Percentiles rank a stretch among this genome's conserved stretches.
phyloP scores from a whole-genome alignment of 164 flowering plant genomes.

The Magnolia sinica region DNA sequence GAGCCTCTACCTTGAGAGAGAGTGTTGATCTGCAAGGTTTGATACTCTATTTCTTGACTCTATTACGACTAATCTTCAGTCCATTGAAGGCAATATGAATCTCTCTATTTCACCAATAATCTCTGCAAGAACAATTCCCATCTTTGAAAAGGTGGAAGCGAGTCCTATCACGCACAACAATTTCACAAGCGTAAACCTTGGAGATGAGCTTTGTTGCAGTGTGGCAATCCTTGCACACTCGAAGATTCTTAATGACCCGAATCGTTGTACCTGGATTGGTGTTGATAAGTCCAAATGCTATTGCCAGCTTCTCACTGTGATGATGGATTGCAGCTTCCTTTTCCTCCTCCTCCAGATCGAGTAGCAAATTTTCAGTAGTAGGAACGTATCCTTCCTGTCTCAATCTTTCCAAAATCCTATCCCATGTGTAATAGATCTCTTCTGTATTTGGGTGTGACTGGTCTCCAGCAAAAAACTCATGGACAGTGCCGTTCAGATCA shows the following conservation, averaged over 20 bases:
- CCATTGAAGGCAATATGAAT: background rate
- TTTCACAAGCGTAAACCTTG: conserved; percentile 28
- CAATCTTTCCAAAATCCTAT: conserved; percentile 23
- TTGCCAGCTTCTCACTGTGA: conserved; percentile 37
- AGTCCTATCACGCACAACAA: conserved; percentile 34
- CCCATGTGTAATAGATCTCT: conserved; percentile 25
- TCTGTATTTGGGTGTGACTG: conserved; percentile 25
- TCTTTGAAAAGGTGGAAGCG: conserved; percentile 37
- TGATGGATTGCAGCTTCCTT: conserved; percentile 29
- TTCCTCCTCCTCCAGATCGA: conserved; percentile 33
- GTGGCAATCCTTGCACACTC: conserved; percentile 39
- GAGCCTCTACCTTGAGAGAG: too few relatives aligned
- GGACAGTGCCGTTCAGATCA: conserved; percentile 31
- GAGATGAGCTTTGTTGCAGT: conserved; percentile 38
- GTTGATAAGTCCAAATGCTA: conserved; percentile 28
- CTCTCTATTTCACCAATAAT: conserved; percentile 25
- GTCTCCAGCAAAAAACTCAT: conserved; percentile 41
- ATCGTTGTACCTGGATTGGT: conserved; percentile 28
- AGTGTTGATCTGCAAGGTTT: too few relatives aligned
- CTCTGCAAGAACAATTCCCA: conserved; percentile 36
- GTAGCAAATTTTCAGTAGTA: conserved; percentile 15
- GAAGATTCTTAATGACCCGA: conserved; percentile 34
- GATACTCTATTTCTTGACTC: too few relatives aligned
- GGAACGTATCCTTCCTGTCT: conserved; percentile 34
- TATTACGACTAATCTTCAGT: too few relatives aligned